Base-by-base conservation (phyloP, 345 rosid species). In the Camelina laxa region DNA sequence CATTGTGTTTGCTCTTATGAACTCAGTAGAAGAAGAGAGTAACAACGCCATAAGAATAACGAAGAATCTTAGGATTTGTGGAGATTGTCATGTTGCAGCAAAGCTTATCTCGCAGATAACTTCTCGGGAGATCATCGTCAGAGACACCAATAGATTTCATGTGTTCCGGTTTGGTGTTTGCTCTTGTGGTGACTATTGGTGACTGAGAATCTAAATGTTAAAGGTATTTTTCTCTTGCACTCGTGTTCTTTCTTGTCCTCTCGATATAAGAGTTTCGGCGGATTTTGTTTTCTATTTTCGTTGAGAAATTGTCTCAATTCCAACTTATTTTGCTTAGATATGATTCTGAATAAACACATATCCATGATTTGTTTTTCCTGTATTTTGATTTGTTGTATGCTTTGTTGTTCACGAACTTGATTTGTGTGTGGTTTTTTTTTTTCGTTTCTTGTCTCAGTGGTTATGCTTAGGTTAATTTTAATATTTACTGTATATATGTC, bases 1-100 rank as follows among this genome's bases (percentile, higher is more conserved):
- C 42, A 85, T 90, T 73, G 90, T 74, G 39, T 90, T 87, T 81
- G 91, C 90, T 24, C 69, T 90, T 67, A 60, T 87, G 81, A 87
- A 87, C 76, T 80, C 88, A 47, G 4, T 65, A 13, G 76, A 84
- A 2, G 87, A 79, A 24, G 85, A 82, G 16, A n/a, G 58, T 0
- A 82, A 67, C 12, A 75, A 74, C 39, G 76, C 84, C 35, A 85
- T 90, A 50, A 82, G 93, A 72, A 79, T 88, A 51, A 90, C 93
- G n/a, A n/a, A n/a, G n/a, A n/a, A n/a, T n/a, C n/a, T n/a, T n/a
- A n/a, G n/a, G n/a, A n/a, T n/a, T n/a, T n/a, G n/a, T n/a, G n/a
- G n/a, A n/a, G n/a, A n/a, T n/a, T n/a, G n/a, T n/a, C n/a, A n/a
- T n/a, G n/a, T n/a, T n/a, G n/a, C n/a, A n/a, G n/a, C n/a, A n/a